Base-by-base conservation (phyloP, 2,329 filamentous ascomycete species). In the Aspergillus persii region DNA sequence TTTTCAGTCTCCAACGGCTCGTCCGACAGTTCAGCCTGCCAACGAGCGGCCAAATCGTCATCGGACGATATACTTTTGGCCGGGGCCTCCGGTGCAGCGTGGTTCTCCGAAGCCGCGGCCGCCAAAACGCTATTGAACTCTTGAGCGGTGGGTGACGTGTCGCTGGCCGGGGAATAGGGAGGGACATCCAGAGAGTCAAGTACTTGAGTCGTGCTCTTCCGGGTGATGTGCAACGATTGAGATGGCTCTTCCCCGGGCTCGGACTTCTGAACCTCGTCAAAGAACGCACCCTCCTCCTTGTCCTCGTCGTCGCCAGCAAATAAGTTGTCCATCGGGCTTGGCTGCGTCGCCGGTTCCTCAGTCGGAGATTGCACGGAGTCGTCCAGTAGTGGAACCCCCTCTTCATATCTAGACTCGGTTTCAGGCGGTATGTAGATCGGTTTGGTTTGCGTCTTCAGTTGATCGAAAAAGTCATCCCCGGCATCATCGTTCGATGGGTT, bases 11-110 rank as follows among this genome's bases (percentile, higher is more conserved):
- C 36, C 36, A 41, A 6, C 11, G 58, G 51, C 23, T 67, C 65
- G 27, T 65, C 61, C 2, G 60, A 58, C 8, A 97, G 85, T 48
- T 91, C 90, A 50, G 90, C 89, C 63, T 91, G 86, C 91, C 94
- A 96, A 66, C 91, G 88, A 18, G 90, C 90, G 50, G 89, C 89
- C 46, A 95, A 74, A 69, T 94, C 90, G 47, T 88, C 84, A 6
- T 83, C 76, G 2, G 69, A 64, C 15, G 68, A 59, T 18, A 54
- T 57, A 51, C 36, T n/a, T 41, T 41, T 41, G 63, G 60, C 54
- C 66, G 67, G 50, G 60, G 62, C 26, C 36, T 41, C 36, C 5
- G 36, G 36, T n/a, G n/a, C 36, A 41, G 63, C 27, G 36, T 50
- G 57, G 56, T 64, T 69, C 33, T 60, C 61, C 8, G 64, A 64